phyloP scores from a whole-genome alignment of 202 grass and related monocot species.

The Zoysia matrella region DNA sequence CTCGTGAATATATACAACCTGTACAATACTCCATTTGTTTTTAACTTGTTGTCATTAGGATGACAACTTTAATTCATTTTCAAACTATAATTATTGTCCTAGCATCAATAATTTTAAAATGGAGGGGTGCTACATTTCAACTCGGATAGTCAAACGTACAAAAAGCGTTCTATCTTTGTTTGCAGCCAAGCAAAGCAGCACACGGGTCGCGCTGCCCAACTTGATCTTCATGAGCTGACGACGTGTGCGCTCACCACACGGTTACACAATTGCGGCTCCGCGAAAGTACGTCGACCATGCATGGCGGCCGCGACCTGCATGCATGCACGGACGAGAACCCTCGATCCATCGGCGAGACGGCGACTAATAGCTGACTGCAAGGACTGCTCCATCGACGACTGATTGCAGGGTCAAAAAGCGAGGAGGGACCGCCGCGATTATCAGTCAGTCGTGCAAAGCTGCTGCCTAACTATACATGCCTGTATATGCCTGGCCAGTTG shows the following conservation, averaged over 20 bases:
- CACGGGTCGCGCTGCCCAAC: background rate
- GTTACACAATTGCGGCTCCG: background rate
- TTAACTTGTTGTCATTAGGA: too few species aligned
- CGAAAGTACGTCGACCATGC: conserved; percentile 1
- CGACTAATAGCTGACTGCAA: conserved; percentile 20
- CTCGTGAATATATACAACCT: too few species aligned
- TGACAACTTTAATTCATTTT: too few species aligned
- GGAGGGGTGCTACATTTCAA: background rate
- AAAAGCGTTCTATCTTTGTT: background rate
- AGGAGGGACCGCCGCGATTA: background rate
- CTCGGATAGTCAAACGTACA: background rate
- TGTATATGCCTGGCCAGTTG: background rate
- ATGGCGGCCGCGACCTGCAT: background rate
- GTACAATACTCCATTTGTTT: too few species aligned
- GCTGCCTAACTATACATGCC: conserved; percentile 49
- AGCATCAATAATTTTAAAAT: too few species aligned
- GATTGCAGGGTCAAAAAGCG: conserved; percentile 56
- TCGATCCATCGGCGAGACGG: conserved; percentile 13
- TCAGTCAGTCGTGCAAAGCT: conserved; percentile 36
- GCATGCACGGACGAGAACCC: conserved; percentile 30
- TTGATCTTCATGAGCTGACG: too few species aligned
- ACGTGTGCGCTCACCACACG: background rate
- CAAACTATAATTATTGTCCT: too few species aligned
- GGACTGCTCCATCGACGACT: conserved; percentile 21
- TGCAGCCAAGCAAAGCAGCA: background rate